phyloP scores from a whole-genome alignment of 176 grass and related monocot species.

The Tillandsia fasciculata region DNA sequence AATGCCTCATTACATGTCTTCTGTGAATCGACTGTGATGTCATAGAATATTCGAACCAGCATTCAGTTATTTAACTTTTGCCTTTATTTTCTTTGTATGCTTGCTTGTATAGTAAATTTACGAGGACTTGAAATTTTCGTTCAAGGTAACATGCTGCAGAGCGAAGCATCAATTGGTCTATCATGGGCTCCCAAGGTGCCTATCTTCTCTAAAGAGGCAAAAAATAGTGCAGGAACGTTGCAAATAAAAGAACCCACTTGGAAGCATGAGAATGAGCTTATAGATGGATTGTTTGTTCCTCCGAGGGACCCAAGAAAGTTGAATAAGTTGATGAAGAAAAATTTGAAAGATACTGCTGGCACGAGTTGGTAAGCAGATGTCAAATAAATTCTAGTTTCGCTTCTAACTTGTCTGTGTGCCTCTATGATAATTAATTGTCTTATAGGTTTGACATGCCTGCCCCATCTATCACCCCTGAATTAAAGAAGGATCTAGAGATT shows the following conservation, averaged over 20 bases:
- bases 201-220: constrained; percentile 20
- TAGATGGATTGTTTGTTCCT: constrained; percentile 73
- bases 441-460: constrained; percentile 95
- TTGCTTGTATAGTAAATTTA: neutral
- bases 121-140: neutral
- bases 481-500: constrained; percentile 90
- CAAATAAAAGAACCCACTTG: constrained; percentile 32
- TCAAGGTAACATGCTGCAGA: constrained; percentile 22
- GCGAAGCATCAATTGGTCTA: constrained; percentile 40
- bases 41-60: no score
- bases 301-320: constrained; percentile 57
- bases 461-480: constrained; percentile 62
- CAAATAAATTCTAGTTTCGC: neutral
- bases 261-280: constrained; percentile 43
- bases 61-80: no score
- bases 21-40: no score
- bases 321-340: constrained; percentile 67
- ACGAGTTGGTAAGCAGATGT: constrained; percentile 49
- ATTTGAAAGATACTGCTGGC: constrained; percentile 69
- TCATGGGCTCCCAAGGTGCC: constrained; percentile 80
- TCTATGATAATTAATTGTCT: constrained; percentile 6
- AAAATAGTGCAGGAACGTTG: constrained; percentile 13
- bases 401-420: neutral
- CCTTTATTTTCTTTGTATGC: neutral
- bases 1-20: no score